These are phyloP conservation scores for Colletotrichum euphorbiae DNA, from an alignment of 2,329 filamentous ascomycete genomes.

Conservation along the genomic window DNA sequence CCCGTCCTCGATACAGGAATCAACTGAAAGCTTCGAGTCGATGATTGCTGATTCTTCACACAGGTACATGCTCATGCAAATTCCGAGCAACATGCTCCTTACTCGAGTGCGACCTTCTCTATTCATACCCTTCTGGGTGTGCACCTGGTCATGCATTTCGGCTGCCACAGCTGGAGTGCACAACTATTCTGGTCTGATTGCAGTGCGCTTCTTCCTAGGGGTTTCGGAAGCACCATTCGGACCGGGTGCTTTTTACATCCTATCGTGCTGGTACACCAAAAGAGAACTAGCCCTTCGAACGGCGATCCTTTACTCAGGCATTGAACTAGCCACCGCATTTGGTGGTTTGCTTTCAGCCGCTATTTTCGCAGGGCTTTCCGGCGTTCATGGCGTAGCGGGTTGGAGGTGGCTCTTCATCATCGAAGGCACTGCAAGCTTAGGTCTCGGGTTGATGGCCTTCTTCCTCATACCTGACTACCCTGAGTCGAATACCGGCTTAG, in stretches of 20 bases:
- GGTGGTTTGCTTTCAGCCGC: slow-evolving; percentile 39
- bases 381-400: not conserved
- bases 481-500: not conserved
- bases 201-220: slow-evolving; percentile 10
- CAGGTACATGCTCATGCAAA: slow-evolving; percentile 1
- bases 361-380: slow-evolving; percentile 15
- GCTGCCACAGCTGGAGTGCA: not conserved
- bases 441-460: not conserved
- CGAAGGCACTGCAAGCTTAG: slow-evolving; percentile 1
- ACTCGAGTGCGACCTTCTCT: slow-evolving; percentile 34
- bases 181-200: slow-evolving; percentile 20
- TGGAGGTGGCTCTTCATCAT: slow-evolving; percentile 9
- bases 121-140: slow-evolving; percentile 38
- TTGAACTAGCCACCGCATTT: not conserved
- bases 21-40: too few relatives aligned
- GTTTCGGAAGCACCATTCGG: slow-evolving; percentile 9
- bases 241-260: slow-evolving; percentile 58
- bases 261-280: slow-evolving; percentile 75
- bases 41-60: not conserved
- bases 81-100: slow-evolving; percentile 38
- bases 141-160: slow-evolving; percentile 25
- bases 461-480: slow-evolving; percentile 12
- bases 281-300: slow-evolving; percentile 71
- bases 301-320: not conserved
- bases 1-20: not conserved